Evolutionary conservation across 2,329 filamentous ascomycete genomes (phyloP).

Genomic region (Septoria linicola): DNA sequence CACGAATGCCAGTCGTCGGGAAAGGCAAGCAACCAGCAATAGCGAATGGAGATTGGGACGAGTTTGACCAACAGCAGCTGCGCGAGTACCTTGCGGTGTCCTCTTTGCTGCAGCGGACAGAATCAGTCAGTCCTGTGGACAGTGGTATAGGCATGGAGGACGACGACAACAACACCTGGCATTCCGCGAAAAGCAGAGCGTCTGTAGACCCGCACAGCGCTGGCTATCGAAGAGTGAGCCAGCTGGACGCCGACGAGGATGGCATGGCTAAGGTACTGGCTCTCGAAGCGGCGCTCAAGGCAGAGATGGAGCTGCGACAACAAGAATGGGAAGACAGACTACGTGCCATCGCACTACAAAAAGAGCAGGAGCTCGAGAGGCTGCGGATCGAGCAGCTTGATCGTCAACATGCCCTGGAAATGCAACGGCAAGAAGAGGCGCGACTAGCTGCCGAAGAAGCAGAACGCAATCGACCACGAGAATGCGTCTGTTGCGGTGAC

Average conservation of each 20-base stretch:
- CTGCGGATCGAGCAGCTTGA: constrained; percentile 12
- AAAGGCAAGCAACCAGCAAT: constrained; percentile 13
- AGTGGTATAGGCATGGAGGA: constrained; percentile 18
- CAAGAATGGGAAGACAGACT: constrained; percentile 16
- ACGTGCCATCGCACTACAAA: constrained; percentile 1
- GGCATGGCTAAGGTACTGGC: constrained; percentile 8
- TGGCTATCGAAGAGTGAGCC: neutral
- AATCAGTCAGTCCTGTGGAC: constrained; percentile 18
- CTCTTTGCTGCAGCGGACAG: neutral
- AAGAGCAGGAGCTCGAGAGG: constrained; percentile 12
- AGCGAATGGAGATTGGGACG: neutral
- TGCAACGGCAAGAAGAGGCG: constrained; percentile 19
- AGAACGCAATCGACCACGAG: constrained; percentile 22
- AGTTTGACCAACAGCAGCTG: neutral
- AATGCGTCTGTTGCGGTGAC: constrained; percentile 42
- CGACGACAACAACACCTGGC: constrained; percentile 1
- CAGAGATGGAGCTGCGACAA: constrained; percentile 5
- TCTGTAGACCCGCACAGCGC: neutral
- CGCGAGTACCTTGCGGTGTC: neutral
- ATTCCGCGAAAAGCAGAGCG: constrained; percentile 16
- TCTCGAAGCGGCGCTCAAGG: constrained; percentile 6
- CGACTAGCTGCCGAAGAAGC: constrained; percentile 17
- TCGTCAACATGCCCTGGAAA: constrained; percentile 8
- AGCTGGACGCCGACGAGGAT: neutral
- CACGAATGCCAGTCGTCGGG: neutral